These are phyloP conservation scores for Peterozyma xylosa DNA, from an alignment of 805 yeast genomes.

Conservation along the genomic window DNA sequence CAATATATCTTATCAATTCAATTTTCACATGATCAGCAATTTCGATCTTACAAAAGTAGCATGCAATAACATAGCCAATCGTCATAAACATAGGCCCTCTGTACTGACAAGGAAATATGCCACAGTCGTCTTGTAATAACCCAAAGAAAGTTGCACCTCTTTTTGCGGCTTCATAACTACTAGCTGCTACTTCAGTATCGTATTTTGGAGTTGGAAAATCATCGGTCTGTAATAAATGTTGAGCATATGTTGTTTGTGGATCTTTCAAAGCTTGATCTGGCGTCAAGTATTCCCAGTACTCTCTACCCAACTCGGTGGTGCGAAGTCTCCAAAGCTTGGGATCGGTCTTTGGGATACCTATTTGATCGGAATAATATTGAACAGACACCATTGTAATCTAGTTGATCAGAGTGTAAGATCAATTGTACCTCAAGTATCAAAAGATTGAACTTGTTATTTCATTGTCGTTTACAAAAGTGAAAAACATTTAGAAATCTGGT, in stretches of 20 bases:
- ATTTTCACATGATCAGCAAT: constrained; percentile 58
- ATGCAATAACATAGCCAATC: constrained; percentile 75
- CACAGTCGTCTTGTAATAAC: constrained; percentile 73
- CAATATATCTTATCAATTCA: constrained; percentile 79
- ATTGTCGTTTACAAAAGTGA: constrained; percentile 1
- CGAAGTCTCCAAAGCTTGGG: constrained; percentile 65
- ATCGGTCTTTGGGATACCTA: constrained; percentile 67
- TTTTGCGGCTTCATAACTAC: constrained; percentile 26
- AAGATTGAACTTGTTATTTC: too few species aligned
- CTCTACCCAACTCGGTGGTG: constrained; percentile 66
- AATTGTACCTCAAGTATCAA: too few species aligned
- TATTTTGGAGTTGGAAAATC: constrained; percentile 24
- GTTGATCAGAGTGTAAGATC: too few species aligned
- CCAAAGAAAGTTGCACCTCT: constrained; percentile 70
- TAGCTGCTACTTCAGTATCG: constrained; percentile 12
- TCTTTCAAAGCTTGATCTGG: constrained; percentile 28
- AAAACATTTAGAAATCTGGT: too few species aligned
- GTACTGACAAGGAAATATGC: constrained; percentile 85
- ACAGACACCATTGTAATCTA: too few species aligned
- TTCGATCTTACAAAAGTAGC: constrained; percentile 59
- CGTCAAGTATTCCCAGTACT: constrained; percentile 67
- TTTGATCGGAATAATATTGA: constrained; percentile 52
- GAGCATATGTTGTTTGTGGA: constrained; percentile 48
- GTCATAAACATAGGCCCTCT: constrained; percentile 98
- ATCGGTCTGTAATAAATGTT: constrained; percentile 40